Conservation (phyloP, 208 protist species). For the Zelonia costaricensis region DNA sequence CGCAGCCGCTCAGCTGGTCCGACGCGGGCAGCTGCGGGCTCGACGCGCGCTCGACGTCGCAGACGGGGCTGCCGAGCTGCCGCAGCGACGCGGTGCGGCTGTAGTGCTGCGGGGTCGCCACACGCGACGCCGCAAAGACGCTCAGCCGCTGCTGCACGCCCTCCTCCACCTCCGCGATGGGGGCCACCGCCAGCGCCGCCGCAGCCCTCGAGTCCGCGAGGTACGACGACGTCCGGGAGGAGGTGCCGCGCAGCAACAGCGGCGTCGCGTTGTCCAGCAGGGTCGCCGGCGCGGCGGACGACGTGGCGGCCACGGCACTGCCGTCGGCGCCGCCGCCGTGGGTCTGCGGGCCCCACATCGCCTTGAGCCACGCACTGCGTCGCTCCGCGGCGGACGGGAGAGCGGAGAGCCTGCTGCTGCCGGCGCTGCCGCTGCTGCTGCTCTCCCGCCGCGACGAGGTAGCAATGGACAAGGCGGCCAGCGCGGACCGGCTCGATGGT, state of each 20-base stretch:
- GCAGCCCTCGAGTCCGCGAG: too few species aligned
- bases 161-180: conserved; percentile 28
- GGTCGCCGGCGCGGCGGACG: too few species aligned
- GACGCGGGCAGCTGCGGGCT: conserved; percentile 44
- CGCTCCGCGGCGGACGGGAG: neutral
- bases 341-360: conserved; percentile 11
- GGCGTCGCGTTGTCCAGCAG: too few species aligned
- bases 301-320: too few species aligned
- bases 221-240: too few species aligned
- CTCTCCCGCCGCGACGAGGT: too few species aligned
- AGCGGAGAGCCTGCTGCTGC: neutral
- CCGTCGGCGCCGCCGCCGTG: neutral
- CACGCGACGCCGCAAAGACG: conserved; percentile 23
- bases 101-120: conserved; percentile 1
- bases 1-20: conserved; percentile 61
- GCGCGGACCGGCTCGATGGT: too few species aligned
- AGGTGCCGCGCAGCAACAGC: too few species aligned
- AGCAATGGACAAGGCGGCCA: too few species aligned
- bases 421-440: neutral
- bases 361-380: conserved; percentile 15
- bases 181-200: too few species aligned
- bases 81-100: conserved; percentile 22
- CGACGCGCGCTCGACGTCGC: conserved; percentile 23
- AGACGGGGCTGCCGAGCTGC: conserved; percentile 35
- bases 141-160: conserved; percentile 29